A percentile compares a stretch with the other conserved stretches of the same genome.
These are phyloP conservation scores for Emydomyces testavorans DNA, from an alignment of 2,329 filamentous ascomycete species.

Conservation along the genomic window DNA sequence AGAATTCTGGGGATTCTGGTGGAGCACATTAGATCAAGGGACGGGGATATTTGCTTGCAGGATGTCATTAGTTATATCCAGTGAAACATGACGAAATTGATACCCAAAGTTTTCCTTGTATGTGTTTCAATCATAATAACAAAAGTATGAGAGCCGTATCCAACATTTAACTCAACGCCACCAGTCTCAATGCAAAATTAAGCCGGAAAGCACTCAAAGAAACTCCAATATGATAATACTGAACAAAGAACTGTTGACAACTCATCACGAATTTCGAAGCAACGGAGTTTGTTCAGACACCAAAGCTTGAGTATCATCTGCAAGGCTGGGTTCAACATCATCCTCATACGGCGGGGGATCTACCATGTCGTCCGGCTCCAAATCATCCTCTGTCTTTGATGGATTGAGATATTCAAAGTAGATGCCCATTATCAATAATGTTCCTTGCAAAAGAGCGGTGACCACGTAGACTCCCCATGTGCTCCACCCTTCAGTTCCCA, in stretches of 20 bases:
- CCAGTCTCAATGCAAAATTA: background rate
- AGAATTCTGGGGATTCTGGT: no score
- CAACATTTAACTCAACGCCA: background rate
- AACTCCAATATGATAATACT: background rate
- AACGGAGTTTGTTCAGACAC: conserved; percentile 19
- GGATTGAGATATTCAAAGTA: conserved; percentile 47
- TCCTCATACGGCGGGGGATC: background rate
- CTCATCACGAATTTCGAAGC: conserved; percentile 10
- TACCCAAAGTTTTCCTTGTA: background rate
- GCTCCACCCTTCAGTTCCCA: conserved; percentile 81
- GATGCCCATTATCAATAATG: conserved; percentile 66
- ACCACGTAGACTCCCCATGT: conserved; percentile 87
- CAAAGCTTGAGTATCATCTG: conserved; percentile 10
- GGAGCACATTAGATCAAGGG: no score
- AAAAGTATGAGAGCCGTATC: background rate
- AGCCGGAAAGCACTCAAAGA: background rate
- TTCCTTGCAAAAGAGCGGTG: conserved; percentile 74
- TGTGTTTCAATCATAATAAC: background rate
- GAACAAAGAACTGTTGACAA: background rate
- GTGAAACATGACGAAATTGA: background rate
- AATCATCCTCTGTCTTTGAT: conserved; percentile 35
- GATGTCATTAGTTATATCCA: background rate
- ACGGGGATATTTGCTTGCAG: no score
- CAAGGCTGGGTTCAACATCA: conserved; percentile 11
- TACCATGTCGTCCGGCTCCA: background rate